Base-by-base conservation (phyloP, 495 filamentous ascomycete species). In the Aspergillus asperescens region DNA sequence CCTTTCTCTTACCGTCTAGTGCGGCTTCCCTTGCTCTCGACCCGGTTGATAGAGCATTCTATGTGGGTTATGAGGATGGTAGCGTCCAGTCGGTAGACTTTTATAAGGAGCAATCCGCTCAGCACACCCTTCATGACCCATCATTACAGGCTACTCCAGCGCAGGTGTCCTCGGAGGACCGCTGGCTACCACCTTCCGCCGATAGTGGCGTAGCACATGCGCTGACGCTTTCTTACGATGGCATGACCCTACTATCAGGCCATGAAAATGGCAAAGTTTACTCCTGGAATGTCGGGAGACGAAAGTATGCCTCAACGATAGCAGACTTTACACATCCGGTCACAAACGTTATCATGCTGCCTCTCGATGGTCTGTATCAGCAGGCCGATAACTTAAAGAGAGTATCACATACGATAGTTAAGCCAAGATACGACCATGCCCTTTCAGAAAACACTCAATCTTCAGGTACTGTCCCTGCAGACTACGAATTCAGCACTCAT, bases 11-110 rank as follows among this genome's bases (percentile, higher is more conserved):
- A 41, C 78, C 86, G 1, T 76, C 74, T n/a, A 75, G 77, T 19
- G 87, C 91, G 15, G 72, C 82, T 22, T 90, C 84, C 55, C 60
- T 95, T 22, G 75, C 80, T 7, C 69, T 97, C 4, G 93, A 98
- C 63, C 87, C 92, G 1, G 86, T 84, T 39, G 85, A 93, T 48
- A 80, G 93, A 32, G 90, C 85, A 9, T 78, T 88, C 52, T 96
- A 88, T 62, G 81, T 83, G 20, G 88, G 88, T 8, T 88, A 89
- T 55, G 87, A 89, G 52, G 88, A 96, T 62, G 86, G 90, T 5
- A 87, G 82, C 18, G 70, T 96, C 15, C 90, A 92, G 61, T 74
- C 85, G n/a, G 67, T 93, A 24, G 84, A 91, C 57, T 81, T 96
- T 55, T 88, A 87, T 49, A 77, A 79, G 19, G 75, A 74, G 52